Conservation (phyloP, 2,329 filamentous ascomycete genomes). For the Fusarium pseudograminearum region DNA sequence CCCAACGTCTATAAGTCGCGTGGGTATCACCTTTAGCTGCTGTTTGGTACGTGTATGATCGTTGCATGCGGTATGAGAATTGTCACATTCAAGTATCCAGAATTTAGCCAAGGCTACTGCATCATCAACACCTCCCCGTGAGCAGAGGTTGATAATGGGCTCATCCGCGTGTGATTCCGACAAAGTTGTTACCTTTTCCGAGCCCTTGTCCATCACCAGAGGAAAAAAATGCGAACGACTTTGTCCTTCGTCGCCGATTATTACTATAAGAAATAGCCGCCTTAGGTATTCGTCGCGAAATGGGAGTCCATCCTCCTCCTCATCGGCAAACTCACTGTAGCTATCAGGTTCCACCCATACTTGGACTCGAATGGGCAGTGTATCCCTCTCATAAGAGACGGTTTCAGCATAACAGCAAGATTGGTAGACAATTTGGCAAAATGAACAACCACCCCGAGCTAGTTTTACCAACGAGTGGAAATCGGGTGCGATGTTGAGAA, state of each 20-base stretch:
- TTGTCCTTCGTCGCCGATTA: background rate
- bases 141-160: slow-evolving; percentile 1
- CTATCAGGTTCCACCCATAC: background rate
- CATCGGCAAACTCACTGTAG: background rate
- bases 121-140: background rate
- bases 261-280: background rate
- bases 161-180: no score
- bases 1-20: slow-evolving; percentile 4
- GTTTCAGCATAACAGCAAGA: background rate
- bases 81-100: background rate
- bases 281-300: background rate
- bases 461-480: background rate
- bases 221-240: background rate
- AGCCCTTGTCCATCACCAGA: background rate
- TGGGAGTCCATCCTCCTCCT: background rate
- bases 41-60: no score
- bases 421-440: background rate
- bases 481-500: background rate
- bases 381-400: background rate
- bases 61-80: background rate
- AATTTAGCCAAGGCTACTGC: background rate
- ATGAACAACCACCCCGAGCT: background rate
- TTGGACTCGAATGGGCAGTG: background rate
- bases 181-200: background rate
- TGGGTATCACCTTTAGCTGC: background rate